Base-by-base conservation (phyloP, 2,329 filamentous ascomycete species). In the Arthrobotrys conoides region DNA sequence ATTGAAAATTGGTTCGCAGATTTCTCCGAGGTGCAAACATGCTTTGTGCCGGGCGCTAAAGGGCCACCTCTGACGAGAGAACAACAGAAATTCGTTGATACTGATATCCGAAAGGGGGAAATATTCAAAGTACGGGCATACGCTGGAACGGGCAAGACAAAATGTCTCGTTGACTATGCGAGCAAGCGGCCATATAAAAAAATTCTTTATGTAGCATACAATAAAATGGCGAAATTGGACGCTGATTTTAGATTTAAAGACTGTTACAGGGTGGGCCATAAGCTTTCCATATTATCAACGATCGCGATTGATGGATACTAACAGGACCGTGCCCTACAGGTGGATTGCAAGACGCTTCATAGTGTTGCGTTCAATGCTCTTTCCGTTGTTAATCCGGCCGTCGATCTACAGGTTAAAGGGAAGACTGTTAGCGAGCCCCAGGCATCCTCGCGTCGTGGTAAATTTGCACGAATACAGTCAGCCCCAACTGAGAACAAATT, bases 121-220 rank as follows among this genome's bases (percentile, higher is more conserved):
- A 63, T 82, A 10, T 80, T 82, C 46, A 81, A 82, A 24, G 69
- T 82, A 6, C 76, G 80, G 22, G 81, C 81, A 12, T 82, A 80
- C 48, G 81, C 80, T 4, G 81, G 81, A n/a, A 82, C 81, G 1
- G 81, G 81, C 36, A 82, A 82, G 67, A 82, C 81, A 0, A 80
- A 80, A 61, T 79, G 80, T 65, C 71, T 82, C 10, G 69, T 78
- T 12, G 80, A 82, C 59, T 82, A 82, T 66, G 80, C 80, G 0
- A 81, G 65, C 18, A 59, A 63, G 20, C 48, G 76, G 18, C 70
- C 76, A 9, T 27, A 51, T 1, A 63, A 73, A 36, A 44, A 57
- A 16, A 70, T 79, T 5, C 51, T 79, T 33, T 79, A 79, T 27
- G 70, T 79, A 12, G 76, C 76, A 24, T 79, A 79, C 24, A 79